These are phyloP conservation scores for Cucumis sativus DNA, from an alignment of 306 rosid genomes.

Conservation along the genomic window Cucumber_9930_V3 NC_026657.2:21173001-21173500, in stretches of 20 bases:
- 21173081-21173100: too few relatives aligned
- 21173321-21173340: background rate
- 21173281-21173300: background rate
- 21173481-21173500: background rate
- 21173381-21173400: slow-evolving; percentile 3
- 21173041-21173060: background rate
- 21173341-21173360: slow-evolving; percentile 2
- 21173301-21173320: background rate
- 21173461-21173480: background rate
- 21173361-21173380: background rate
- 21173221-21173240: slow-evolving; percentile 90
- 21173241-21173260: slow-evolving; percentile 48
- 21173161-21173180: slow-evolving; percentile 65
- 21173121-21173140: slow-evolving; percentile 70
- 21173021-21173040: background rate
- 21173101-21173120: background rate
- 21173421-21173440: background rate
- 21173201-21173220: slow-evolving; percentile 86
- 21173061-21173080: background rate
- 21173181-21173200: slow-evolving; percentile 74
- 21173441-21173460: background rate
- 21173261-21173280: background rate
- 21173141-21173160: slow-evolving; percentile 57
- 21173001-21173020: background rate
- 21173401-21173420: slow-evolving; percentile 6